Conservation (phyloP, 1,284 basidiomycete species). For the Cutaneotrichosporon daszewskae region DNA sequence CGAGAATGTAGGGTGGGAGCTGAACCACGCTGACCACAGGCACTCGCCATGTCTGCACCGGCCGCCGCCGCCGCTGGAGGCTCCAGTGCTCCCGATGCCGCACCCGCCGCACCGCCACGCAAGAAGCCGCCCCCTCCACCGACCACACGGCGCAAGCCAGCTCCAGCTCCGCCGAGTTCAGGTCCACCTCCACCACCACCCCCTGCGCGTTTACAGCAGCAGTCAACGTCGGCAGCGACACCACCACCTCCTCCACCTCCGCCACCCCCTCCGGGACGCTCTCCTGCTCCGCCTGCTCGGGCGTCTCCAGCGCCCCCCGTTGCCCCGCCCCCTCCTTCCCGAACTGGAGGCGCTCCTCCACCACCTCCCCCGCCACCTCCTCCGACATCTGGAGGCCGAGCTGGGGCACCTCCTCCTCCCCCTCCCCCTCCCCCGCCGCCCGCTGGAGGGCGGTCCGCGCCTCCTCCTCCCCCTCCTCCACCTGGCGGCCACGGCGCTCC, state of each 20-base stretch:
- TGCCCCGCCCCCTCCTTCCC: constrained; percentile 15
- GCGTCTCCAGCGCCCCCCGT: constrained; percentile 22
- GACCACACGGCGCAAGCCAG: constrained; percentile 46
- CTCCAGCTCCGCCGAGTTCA: constrained; percentile 47
- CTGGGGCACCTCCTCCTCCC: constrained; percentile 40
- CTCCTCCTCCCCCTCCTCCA: constrained; percentile 64
- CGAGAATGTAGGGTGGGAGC: constrained; percentile 4
- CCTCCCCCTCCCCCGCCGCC: constrained; percentile 66
- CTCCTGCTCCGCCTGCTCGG: constrained; percentile 33
- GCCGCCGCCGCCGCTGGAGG: neutral
- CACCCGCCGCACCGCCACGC: neutral
- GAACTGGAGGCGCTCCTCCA: constrained; percentile 23
- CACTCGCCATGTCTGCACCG: constrained; percentile 4
- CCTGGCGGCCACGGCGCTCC: constrained; percentile 56
- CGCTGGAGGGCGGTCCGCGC: constrained; percentile 73
- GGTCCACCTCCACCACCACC: constrained; percentile 56
- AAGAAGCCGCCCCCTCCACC: constrained; percentile 37
- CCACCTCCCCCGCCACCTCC: constrained; percentile 37
- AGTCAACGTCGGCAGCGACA: constrained; percentile 9
- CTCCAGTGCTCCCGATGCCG: neutral
- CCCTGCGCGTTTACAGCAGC: constrained; percentile 23
- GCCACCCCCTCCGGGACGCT: constrained; percentile 35
- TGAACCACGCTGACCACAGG: constrained; percentile 1
- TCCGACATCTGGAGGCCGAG: constrained; percentile 21
- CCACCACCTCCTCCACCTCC: constrained; percentile 40